Conservation (phyloP, 495 filamentous ascomycete genomes). For the Aspergillus nanangensis region DNA sequence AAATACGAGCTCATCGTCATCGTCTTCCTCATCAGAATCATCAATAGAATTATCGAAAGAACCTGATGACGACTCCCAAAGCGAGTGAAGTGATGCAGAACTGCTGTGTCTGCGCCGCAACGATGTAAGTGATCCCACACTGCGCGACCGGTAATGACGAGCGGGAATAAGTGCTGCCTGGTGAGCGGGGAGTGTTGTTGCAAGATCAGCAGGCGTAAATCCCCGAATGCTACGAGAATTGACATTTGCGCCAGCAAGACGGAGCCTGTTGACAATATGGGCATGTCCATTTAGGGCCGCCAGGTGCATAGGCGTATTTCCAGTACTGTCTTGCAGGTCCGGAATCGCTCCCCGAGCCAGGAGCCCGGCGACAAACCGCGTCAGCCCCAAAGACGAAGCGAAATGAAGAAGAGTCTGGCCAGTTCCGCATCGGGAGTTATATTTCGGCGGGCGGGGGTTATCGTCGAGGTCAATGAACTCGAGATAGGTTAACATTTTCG, state of each 20-base stretch:
- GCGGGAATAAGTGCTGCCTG: constrained; percentile 51
- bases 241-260: constrained; percentile 68
- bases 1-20: constrained; percentile 39
- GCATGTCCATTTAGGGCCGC: constrained; percentile 73
- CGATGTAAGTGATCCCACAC: constrained; percentile 45
- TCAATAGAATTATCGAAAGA: constrained; percentile 39
- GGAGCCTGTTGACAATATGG: constrained; percentile 71
- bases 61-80: constrained; percentile 52
- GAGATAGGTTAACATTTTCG: constrained; percentile 65
- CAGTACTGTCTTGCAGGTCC: constrained; percentile 70
- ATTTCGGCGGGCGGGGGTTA: constrained; percentile 58
- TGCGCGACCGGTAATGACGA: constrained; percentile 53
- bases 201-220: constrained; percentile 68
- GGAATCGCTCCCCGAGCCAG: constrained; percentile 76
- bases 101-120: constrained; percentile 64
- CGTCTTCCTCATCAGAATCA: constrained; percentile 40
- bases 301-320: constrained; percentile 80
- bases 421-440: constrained; percentile 57
- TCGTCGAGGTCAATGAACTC: constrained; percentile 76
- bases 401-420: constrained; percentile 83
- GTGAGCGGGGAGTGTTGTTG: constrained; percentile 53
- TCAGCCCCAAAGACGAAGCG: constrained; percentile 70
- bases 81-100: constrained; percentile 57
- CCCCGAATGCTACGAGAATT: constrained; percentile 65
- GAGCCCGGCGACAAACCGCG: constrained; percentile 74